Conservation (phyloP, 2,329 filamentous ascomycete genomes). For the Hypoxylon sp. region DNA sequence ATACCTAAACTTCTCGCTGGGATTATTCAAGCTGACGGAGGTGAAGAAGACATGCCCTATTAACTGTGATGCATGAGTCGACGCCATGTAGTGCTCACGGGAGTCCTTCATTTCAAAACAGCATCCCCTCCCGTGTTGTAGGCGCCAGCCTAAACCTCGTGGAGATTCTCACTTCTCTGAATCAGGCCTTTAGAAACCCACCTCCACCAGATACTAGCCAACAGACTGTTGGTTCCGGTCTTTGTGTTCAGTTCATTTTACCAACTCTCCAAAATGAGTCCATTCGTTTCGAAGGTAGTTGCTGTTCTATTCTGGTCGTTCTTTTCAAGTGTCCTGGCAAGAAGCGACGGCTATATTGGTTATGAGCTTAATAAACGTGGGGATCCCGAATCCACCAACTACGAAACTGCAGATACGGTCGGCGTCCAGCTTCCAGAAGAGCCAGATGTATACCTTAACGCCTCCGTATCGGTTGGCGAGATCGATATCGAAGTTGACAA, state of each 20-base stretch:
- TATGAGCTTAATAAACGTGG: slow-evolving; percentile 67
- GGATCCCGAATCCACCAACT: slow-evolving; percentile 65
- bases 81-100: slow-evolving; percentile 3
- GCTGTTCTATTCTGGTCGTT: slow-evolving; percentile 53
- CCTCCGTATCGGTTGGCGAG: slow-evolving; percentile 58
- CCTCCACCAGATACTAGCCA: slow-evolving; percentile 7
- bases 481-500: slow-evolving; percentile 73
- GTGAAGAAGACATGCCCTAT: not conserved
- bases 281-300: slow-evolving; percentile 44
- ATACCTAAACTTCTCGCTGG: slow-evolving; percentile 22
- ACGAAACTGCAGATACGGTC: slow-evolving; percentile 67
- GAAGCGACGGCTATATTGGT: slow-evolving; percentile 66
- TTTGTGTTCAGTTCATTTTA: slow-evolving; percentile 46
- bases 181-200: slow-evolving; percentile 20
- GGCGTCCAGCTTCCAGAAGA: slow-evolving; percentile 62
- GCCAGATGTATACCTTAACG: slow-evolving; percentile 74
- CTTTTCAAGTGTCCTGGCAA: slow-evolving; percentile 43
- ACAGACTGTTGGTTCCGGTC: slow-evolving; percentile 45
- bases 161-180: slow-evolving; percentile 2
- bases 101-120: slow-evolving; percentile 34
- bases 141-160: slow-evolving; percentile 5
- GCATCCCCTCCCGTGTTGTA: slow-evolving; percentile 12
- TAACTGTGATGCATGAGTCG: slow-evolving; percentile 8
- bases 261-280: slow-evolving; percentile 45
- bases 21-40: slow-evolving; percentile 11